These are phyloP conservation scores for Torulaspora maleeae DNA, from an alignment of 805 yeast genomes.

Conservation along the genomic window DNA sequence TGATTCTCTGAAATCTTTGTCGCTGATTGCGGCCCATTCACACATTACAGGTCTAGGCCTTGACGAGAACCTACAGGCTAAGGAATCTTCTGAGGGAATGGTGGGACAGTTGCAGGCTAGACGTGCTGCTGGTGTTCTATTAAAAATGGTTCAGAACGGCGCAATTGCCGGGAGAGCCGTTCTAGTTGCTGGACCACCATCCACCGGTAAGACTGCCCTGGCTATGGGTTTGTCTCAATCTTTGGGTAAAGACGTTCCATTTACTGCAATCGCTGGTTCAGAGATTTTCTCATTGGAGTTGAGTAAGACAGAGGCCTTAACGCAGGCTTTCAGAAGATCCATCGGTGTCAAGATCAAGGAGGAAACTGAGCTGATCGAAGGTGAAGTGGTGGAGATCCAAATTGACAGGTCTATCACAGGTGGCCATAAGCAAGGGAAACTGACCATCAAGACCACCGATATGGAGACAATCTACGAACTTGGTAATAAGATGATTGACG, in stretches of 20 bases:
- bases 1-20: slow-evolving; percentile 55
- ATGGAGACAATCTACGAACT: slow-evolving; percentile 98
- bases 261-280: slow-evolving; percentile 90
- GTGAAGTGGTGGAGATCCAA: slow-evolving; percentile 97
- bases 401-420: slow-evolving; percentile 92
- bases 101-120: slow-evolving; percentile 96
- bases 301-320: slow-evolving; percentile 91
- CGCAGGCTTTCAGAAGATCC: slow-evolving; percentile 93
- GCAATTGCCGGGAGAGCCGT: slow-evolving; percentile 96
- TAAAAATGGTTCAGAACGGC: slow-evolving; percentile 90
- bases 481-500: slow-evolving; percentile 91
- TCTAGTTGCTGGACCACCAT: slow-evolving; percentile 94
- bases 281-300: slow-evolving; percentile 90
- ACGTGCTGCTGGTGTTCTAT: slow-evolving; percentile 90
- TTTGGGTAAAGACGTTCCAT: slow-evolving; percentile 71
- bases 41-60: slow-evolving; percentile 96
- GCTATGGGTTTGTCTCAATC: slow-evolving; percentile 89
- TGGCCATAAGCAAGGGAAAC: slow-evolving; percentile 96
- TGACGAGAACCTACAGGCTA: slow-evolving; percentile 83
- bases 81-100: slow-evolving; percentile 85
- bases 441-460: slow-evolving; percentile 94
- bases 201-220: slow-evolving; percentile 97
- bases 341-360: slow-evolving; percentile 94
- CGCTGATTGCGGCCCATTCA: slow-evolving; percentile 94
- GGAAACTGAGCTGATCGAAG: slow-evolving; percentile 95